Evolutionary conservation across 768 basidiomycete genomes (phyloP).

Genomic region (Sarcomyxa edulis): DNA sequence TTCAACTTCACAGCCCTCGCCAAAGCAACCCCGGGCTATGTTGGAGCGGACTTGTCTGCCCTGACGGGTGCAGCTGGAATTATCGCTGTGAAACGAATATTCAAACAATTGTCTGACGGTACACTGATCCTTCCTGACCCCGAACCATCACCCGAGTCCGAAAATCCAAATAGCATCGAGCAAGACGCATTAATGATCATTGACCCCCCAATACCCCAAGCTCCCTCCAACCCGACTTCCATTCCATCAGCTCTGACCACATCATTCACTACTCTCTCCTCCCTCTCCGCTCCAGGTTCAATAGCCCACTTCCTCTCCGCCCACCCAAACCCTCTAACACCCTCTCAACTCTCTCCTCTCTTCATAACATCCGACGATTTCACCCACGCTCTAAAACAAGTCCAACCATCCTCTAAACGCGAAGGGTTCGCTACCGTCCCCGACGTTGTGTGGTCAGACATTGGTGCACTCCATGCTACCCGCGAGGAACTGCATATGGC

Average conservation of each 20-base stretch:
- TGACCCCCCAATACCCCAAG: slow-evolving; percentile 19
- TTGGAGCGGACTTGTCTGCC: slow-evolving; percentile 90
- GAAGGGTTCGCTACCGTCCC: slow-evolving; percentile 98
- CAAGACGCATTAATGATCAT: slow-evolving; percentile 39
- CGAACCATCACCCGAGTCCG: slow-evolving; percentile 10
- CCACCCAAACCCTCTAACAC: slow-evolving; percentile 77
- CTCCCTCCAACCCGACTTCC: slow-evolving; percentile 1
- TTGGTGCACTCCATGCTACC: slow-evolving; percentile 84
- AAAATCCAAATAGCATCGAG: slow-evolving; percentile 11
- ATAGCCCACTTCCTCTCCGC: slow-evolving; percentile 88
- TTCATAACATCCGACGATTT: slow-evolving; percentile 84
- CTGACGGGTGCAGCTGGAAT: slow-evolving; percentile 92
- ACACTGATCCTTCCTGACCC: slow-evolving; percentile 49
- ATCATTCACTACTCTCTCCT: slow-evolving; percentile 18
- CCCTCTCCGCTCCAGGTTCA: slow-evolving; percentile 50
- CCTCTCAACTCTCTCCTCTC: slow-evolving; percentile 73
- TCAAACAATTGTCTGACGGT: slow-evolving; percentile 70
- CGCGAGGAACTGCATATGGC: slow-evolving; percentile 96
- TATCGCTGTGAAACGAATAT: slow-evolving; percentile 94
- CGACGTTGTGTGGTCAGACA: slow-evolving; percentile 90
- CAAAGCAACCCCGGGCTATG: slow-evolving; percentile 94
- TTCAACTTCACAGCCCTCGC: slow-evolving; percentile 85
- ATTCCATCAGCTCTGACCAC: slow-evolving; percentile 10
- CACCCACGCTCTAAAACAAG: slow-evolving; percentile 69
- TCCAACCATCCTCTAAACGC: slow-evolving; percentile 94